A percentile compares a stretch with the other conserved stretches of the same genome.
Evolutionary conservation across 306 rosid species (phyloP).

Genomic region (Cucumis cinereus): DNA sequence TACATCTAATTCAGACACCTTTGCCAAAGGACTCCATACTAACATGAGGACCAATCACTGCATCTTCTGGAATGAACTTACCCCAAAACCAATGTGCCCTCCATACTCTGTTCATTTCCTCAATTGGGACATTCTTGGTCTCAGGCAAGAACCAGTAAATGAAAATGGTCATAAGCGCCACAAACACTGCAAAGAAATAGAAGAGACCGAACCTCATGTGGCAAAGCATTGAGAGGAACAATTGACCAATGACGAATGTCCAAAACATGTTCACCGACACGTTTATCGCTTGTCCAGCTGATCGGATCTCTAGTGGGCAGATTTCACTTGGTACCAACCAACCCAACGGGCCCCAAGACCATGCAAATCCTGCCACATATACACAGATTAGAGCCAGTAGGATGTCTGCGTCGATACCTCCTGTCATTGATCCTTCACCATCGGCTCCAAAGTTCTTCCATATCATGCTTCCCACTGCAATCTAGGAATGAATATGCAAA

Average conservation of each 20-base stretch:
- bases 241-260: constrained; percentile 34
- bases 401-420: constrained; percentile 4
- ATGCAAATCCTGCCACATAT: constrained; percentile 54
- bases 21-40: constrained; percentile 6
- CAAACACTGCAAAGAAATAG: constrained; percentile 36
- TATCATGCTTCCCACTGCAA: constrained; percentile 23
- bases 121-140: constrained; percentile 39
- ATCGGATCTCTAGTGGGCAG: constrained; percentile 39
- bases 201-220: constrained; percentile 45
- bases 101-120: constrained; percentile 39
- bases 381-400: constrained; percentile 33
- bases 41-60: constrained; percentile 11
- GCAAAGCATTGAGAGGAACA: constrained; percentile 40
- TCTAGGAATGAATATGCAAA: background rate
- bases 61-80: constrained; percentile 16
- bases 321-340: constrained; percentile 58
- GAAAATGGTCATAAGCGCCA: constrained; percentile 32
- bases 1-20: background rate
- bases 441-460: constrained; percentile 18
- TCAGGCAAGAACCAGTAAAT: constrained; percentile 29
- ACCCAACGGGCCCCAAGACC: constrained; percentile 72
- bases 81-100: constrained; percentile 48
- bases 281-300: constrained; percentile 46
- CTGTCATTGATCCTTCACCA: constrained; percentile 31
- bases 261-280: constrained; percentile 44